phyloP scores from a whole-genome alignment of 139 green algal genomes.

The Chlamydomonas sphaeroides region DNA sequence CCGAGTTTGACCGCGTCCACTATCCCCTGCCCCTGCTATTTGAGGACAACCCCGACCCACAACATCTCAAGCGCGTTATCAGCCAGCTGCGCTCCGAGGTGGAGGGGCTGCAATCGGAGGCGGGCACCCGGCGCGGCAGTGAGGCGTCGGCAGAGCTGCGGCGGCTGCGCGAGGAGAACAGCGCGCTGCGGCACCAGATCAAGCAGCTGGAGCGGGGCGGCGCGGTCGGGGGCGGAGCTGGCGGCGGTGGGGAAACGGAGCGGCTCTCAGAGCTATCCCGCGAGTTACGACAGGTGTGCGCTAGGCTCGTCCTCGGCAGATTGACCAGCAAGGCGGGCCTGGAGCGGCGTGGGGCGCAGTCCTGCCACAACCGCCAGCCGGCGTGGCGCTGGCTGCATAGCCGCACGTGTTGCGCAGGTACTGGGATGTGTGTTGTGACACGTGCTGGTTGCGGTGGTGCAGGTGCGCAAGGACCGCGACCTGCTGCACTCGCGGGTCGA shows the following conservation, averaged over 20 bases:
- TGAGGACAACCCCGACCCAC: constrained; percentile 76
- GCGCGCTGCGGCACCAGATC: constrained; percentile 56
- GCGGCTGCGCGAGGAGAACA: constrained; percentile 75
- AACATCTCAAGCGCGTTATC: constrained; percentile 69
- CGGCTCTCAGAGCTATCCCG: constrained; percentile 56
- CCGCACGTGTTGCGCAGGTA: neutral
- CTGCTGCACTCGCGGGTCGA: constrained; percentile 64
- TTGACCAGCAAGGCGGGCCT: too few relatives aligned
- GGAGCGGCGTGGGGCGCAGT: too few relatives aligned
- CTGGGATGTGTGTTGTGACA: too few relatives aligned
- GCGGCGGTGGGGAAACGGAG: constrained; percentile 13
- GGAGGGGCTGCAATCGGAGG: constrained; percentile 48
- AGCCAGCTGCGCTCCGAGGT: constrained; percentile 63
- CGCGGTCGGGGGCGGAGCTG: neutral
- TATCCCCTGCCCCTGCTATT: constrained; percentile 88
- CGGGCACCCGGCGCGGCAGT: constrained; percentile 8
- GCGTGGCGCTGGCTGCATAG: too few relatives aligned
- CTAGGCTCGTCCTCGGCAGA: too few relatives aligned
- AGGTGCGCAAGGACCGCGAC: constrained; percentile 79
- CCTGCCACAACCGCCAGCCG: too few relatives aligned
- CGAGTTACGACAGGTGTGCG: constrained; percentile 61
- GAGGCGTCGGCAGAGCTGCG: constrained; percentile 53
- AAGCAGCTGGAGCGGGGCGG: constrained; percentile 49
- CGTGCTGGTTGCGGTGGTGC: too few relatives aligned
- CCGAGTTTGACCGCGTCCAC: constrained; percentile 93